Conservation (phyloP, 768 basidiomycete species). For the Dacryopinax spathularia region DNA sequence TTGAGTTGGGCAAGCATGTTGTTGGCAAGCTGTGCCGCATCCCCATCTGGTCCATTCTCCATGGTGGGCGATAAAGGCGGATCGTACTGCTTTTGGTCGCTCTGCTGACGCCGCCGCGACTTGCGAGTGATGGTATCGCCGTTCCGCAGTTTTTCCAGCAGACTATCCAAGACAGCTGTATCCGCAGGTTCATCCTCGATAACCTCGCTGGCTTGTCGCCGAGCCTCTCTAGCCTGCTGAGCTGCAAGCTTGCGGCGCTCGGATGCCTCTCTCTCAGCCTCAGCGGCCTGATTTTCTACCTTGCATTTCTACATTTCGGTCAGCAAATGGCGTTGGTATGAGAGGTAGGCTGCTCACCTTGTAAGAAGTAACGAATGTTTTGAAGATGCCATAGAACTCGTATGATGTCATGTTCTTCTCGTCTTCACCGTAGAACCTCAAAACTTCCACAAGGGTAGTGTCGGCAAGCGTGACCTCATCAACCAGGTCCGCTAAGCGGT, state of each 20-base stretch:
- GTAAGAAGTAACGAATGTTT: slow-evolving; percentile 91
- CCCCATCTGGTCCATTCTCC: slow-evolving; percentile 23
- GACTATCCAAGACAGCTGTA: slow-evolving; percentile 44
- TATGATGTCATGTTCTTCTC: slow-evolving; percentile 70
- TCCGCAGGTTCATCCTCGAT: slow-evolving; percentile 39
- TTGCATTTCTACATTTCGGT: slow-evolving; percentile 61
- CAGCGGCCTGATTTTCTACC: slow-evolving; percentile 55
- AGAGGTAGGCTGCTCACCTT: slow-evolving; percentile 35
- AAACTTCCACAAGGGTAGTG: slow-evolving; percentile 65
- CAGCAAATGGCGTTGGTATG: background rate
- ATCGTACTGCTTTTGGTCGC: slow-evolving; percentile 5
- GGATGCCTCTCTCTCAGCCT: slow-evolving; percentile 51
- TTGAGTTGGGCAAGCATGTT: slow-evolving; percentile 65
- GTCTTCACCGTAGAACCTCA: slow-evolving; percentile 88
- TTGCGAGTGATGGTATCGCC: slow-evolving; percentile 39
- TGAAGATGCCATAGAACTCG: slow-evolving; percentile 95
- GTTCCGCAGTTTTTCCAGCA: slow-evolving; percentile 56
- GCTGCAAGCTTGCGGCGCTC: slow-evolving; percentile 56
- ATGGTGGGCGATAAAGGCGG: slow-evolving; percentile 1
- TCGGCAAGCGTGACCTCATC: slow-evolving; percentile 83
- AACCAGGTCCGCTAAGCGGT: slow-evolving; percentile 63
- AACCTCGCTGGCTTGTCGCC: slow-evolving; percentile 26
- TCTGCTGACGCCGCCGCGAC: slow-evolving; percentile 4
- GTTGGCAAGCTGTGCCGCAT: slow-evolving; percentile 47
- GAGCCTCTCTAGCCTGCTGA: slow-evolving; percentile 46